Base-by-base conservation (phyloP, 257 asterid species). In the Datura wrightii region DNA sequence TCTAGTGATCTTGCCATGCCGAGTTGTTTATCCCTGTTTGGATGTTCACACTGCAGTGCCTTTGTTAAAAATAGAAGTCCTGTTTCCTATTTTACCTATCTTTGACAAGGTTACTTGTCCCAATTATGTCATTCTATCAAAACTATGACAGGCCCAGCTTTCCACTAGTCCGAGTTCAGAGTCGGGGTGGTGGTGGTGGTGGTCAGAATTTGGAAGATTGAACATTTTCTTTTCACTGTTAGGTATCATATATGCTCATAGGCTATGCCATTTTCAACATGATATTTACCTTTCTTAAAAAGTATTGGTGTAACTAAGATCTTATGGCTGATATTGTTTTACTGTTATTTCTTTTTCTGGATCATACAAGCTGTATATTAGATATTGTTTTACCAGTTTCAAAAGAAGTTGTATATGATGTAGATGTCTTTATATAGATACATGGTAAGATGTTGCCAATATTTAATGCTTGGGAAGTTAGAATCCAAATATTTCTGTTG, bases 311-410 rank as follows among this genome's bases (percentile, higher is more conserved):
- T 50, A 24, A 60, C 81, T 24, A 48, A 31, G 18, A 76, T 76
- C 42, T 76, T 24, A 19, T 74, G 19, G 81, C 41, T 74, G 81
- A 13, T 48, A 13, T 74, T 46, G 6, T 48, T 24, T 74, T 50
- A 74, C 24, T 74, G 44, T 34, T 46, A 76, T 31, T 76, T 50
- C 81, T 31, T 76, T 76, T 76, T 76, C 81, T 76, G 62, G 81
- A 76, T 50, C 81, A 24, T 76, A 13, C 44, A 50, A 2, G 62
- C 31, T 76, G 24, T 48, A 50, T 34, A 76, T 14, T 50, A 44
- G 42, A 63, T 63, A 44, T 11, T 63, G 44, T 63, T 63, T 63
- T 63, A 63, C 44, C 71, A 63, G n/a, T 34, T 63, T 11, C 71
- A 63, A 63, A 31, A 34, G 11, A 34, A 63, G 10, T 11, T 6